phyloP scores from a whole-genome alignment of 441 rosid species.

The Gossypium lobatum region DNA sequence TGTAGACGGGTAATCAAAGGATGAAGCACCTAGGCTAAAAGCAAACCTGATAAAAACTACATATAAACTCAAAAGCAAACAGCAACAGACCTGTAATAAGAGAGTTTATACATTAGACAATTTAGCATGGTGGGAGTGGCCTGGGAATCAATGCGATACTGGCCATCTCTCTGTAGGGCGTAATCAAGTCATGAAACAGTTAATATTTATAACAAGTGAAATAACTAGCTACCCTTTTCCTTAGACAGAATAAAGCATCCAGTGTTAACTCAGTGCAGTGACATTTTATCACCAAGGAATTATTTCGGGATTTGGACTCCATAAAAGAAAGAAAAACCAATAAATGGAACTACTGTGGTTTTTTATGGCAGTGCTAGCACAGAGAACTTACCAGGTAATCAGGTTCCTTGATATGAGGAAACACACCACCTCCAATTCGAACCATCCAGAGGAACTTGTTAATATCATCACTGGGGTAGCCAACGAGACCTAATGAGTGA shows the following conservation, averaged over 20 bases:
- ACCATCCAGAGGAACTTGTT: conserved; percentile 99
- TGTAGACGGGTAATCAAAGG: conserved; percentile 24
- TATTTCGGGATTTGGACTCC: background rate
- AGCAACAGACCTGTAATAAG: conserved; percentile 74
- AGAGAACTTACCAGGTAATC: conserved; percentile 71
- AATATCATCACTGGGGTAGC: conserved; percentile 98
- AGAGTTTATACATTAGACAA: conserved; percentile 94
- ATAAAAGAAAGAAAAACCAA: background rate
- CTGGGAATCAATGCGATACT: conserved; percentile 87
- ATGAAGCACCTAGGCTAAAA: conserved; percentile 2
- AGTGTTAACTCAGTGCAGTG: background rate
- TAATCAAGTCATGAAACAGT: conserved; percentile 2
- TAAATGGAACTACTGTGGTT: background rate
- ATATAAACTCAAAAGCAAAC: conserved; percentile 5
- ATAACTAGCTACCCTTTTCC: background rate
- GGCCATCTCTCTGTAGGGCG: conserved; percentile 82
- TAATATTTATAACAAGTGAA: background rate
- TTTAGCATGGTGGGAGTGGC: conserved; percentile 97
- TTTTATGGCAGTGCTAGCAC: background rate
- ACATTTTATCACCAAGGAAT: conserved; percentile 4
- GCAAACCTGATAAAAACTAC: conserved; percentile 10
- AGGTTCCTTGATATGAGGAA: conserved; percentile 98
- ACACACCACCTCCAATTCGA: conserved; percentile 97
- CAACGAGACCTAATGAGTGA: conserved; percentile 71
- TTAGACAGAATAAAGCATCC: background rate